Percentiles rank a stretch among this genome's conserved stretches.
These are phyloP conservation scores for Parathielavia hyrcaniae DNA, from an alignment of 495 filamentous ascomycete species.

Conservation along the genomic window DNA sequence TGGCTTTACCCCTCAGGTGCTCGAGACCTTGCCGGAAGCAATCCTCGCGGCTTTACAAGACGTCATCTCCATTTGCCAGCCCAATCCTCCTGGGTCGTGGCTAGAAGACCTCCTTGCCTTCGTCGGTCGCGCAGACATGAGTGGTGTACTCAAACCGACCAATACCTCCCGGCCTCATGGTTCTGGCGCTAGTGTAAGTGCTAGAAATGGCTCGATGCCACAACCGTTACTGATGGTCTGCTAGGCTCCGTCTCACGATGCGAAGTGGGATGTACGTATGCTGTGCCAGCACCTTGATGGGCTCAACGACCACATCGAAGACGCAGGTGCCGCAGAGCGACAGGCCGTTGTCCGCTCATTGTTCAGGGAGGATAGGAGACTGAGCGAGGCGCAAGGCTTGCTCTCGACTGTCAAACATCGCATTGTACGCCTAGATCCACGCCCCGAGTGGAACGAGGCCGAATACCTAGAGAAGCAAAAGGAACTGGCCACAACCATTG, in stretches of 20 bases:
- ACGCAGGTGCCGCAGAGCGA: slow-evolving; percentile 62
- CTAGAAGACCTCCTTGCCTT: slow-evolving; percentile 60
- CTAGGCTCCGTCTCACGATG: slow-evolving; percentile 56
- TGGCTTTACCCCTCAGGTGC: slow-evolving; percentile 49
- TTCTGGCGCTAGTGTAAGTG: slow-evolving; percentile 32
- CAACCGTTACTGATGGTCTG: slow-evolving; percentile 2
- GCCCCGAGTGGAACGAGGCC: slow-evolving; percentile 73
- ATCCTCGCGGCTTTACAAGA: slow-evolving; percentile 73
- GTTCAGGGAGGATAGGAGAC: slow-evolving; percentile 84
- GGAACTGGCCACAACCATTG: slow-evolving; percentile 74
- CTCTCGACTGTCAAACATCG: slow-evolving; percentile 72
- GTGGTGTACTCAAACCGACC: slow-evolving; percentile 54
- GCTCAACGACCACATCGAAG: slow-evolving; percentile 38
- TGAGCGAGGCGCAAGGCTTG: slow-evolving; percentile 70
- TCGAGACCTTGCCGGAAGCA: slow-evolving; percentile 81
- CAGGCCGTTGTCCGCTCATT: slow-evolving; percentile 73
- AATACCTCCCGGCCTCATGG: slow-evolving; percentile 37
- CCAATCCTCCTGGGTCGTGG: slow-evolving; percentile 73
- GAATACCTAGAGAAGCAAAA: slow-evolving; percentile 92
- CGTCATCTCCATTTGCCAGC: slow-evolving; percentile 74
- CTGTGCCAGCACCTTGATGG: slow-evolving; percentile 44
- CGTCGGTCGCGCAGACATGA: slow-evolving; percentile 76
- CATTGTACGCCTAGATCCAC: slow-evolving; percentile 65
- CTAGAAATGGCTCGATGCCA: neutral
- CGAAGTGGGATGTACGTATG: slow-evolving; percentile 67